Base-by-base conservation (phyloP, 177 flowering plant species). In the Vitis hybrid region DNA sequence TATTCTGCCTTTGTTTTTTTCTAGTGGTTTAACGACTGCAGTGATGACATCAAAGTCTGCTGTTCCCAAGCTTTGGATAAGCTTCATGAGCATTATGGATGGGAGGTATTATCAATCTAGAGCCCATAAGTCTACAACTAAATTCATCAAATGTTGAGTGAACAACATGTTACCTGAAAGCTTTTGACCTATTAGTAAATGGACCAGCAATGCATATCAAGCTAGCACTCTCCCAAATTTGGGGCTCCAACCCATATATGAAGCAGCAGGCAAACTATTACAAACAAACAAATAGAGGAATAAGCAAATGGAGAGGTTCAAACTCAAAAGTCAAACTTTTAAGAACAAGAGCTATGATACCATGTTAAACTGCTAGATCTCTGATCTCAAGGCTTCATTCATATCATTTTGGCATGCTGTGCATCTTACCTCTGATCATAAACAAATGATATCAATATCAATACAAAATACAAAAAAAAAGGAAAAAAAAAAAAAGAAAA, bases 21-120 rank as follows among this genome's bases (percentile, higher is more conserved):
- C 19, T 71, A 95, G 99, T 95, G 99, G 98, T 95, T 95, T 70
- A 76, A 91, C 70, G 96, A 95, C 76, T 86, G 94, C 85, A 82
- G 77, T 50, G 84, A 83, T 31, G 98, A 91, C 2, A 81, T 95
- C 71, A 81, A 73, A 77, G 52, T 48, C 16, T 89, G 96, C 68
- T 93, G 98, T 73, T 74, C 87, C 26, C 55, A 70, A 56, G 94
- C 92, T 57, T 39, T 95, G 62, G 71, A 84, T n/a, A 74, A 72
- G 76, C 89, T 95, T 64, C 71, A 73, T 51, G 67, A 84, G 65
- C 72, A 78, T 10, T 89, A 86, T 62, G 86, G 86, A 57, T 93
- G 98, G 97, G 76, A 89, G 99, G 98, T 93, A 81, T 58, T 20
- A 13, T 0, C 1, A 53, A 19, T 67, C 15, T 52, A 26, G 5